phyloP scores from a whole-genome alignment of 345 rosid genomes.

The Adansonia digitata region DNA sequence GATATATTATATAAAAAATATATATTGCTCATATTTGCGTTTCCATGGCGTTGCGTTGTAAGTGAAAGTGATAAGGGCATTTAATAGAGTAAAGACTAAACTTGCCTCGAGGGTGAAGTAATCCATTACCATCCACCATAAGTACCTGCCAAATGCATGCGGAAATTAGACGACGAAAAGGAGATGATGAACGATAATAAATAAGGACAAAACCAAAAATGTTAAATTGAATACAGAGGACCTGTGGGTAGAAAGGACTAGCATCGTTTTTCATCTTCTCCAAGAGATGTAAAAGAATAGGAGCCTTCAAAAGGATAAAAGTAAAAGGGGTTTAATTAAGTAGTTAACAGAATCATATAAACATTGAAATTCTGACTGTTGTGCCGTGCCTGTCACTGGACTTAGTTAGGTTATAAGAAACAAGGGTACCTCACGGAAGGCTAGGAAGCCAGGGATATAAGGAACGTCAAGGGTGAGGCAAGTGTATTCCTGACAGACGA shows the following conservation, averaged over 20 bases:
- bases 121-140: constrained; percentile 89
- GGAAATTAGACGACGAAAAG: not conserved
- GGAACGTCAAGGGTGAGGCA: constrained; percentile 50
- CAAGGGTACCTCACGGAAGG: constrained; percentile 74
- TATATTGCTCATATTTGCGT: not conserved
- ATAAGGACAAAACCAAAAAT: not conserved
- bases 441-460: constrained; percentile 80
- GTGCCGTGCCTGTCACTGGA: too few relatives aligned
- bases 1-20: too few relatives aligned
- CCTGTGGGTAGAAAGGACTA: constrained; percentile 71
- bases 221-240: constrained; percentile 8
- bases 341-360: not conserved
- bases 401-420: not conserved
- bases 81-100: not conserved
- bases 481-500: constrained; percentile 50
- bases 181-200: not conserved
- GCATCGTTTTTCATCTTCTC: constrained; percentile 49
- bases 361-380: too few relatives aligned
- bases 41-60: not conserved
- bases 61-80: not conserved
- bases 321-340: not conserved
- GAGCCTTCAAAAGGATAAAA: constrained; percentile 44
- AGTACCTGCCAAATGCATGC: constrained; percentile 41
- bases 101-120: constrained; percentile 93
- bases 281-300: constrained; percentile 54